phyloP scores from a whole-genome alignment of 805 yeast genomes.

The Ogataea henricii region DNA sequence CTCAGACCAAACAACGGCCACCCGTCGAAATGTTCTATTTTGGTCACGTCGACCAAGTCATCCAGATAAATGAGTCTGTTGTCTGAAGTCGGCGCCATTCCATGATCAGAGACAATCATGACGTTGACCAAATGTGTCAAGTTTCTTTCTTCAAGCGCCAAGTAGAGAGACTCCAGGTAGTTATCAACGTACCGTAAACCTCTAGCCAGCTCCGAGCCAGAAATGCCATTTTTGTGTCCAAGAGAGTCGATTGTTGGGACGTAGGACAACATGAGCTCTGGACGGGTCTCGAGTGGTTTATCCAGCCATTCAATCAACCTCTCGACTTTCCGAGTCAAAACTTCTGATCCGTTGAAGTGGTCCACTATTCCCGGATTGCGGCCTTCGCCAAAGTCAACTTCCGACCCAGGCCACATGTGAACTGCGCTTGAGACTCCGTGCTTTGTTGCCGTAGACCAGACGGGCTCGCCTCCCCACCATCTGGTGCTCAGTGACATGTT shows the following conservation, averaged over 20 bases:
- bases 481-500: slow-evolving; percentile 51
- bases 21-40: slow-evolving; percentile 69
- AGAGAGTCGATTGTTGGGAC: slow-evolving; percentile 81
- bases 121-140: slow-evolving; percentile 68
- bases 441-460: slow-evolving; percentile 75
- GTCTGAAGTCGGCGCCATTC: slow-evolving; percentile 86
- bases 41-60: slow-evolving; percentile 58
- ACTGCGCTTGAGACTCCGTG: slow-evolving; percentile 69
- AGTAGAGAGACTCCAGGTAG: slow-evolving; percentile 52
- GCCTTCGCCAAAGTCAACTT: slow-evolving; percentile 56
- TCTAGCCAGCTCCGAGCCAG: slow-evolving; percentile 55
- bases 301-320: slow-evolving; percentile 72
- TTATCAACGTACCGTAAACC: slow-evolving; percentile 67
- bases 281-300: slow-evolving; percentile 52
- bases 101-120: slow-evolving; percentile 85
- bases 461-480: slow-evolving; percentile 91
- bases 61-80: slow-evolving; percentile 71
- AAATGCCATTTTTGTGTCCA: slow-evolving; percentile 73
- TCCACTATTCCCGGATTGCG: slow-evolving; percentile 57
- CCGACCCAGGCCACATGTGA: slow-evolving; percentile 98
- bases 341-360: slow-evolving; percentile 63
- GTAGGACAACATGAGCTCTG: slow-evolving; percentile 75
- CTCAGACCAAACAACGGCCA: slow-evolving; percentile 86
- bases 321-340: slow-evolving; percentile 55
- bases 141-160: slow-evolving; percentile 54